Evolutionary conservation across 257 asterid species (phyloP), one percentile per base, ranked within the genome.

Genomic region (Prunella vulgaris): DNA sequence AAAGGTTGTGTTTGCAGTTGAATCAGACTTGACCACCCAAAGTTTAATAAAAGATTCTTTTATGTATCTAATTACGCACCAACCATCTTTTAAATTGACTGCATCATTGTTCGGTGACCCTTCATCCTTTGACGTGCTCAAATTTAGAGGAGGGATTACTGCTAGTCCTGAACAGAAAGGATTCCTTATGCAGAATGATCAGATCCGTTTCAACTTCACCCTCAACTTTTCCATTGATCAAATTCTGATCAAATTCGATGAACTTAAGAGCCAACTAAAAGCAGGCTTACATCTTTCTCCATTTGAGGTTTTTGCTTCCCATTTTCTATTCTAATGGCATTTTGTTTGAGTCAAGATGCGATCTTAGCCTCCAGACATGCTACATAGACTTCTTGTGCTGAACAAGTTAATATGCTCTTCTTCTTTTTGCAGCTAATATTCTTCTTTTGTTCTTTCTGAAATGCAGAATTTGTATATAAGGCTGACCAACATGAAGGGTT

Each of bases 101-200:
- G 77, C 72, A 68, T 80, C 86, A 40, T 72, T 91, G 75, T 91
- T 91, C 5, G 96, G 97, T 70, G 86, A 81, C 25, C 90, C 97
- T 6, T 83, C 57, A 38, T 77, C 85, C 18, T 91, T 91, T 40
- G 90, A 88, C 64, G 93, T 91, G 74, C 82, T 91, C 79, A 91
- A 87, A 80, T 87, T 91, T 82, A 77, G 62, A 60, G 97, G 96
- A 52, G 96, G 97, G 77, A 87, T 91, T 32, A 84, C 95, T n/a
- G 90, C 79, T 57, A 87, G 79, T 71, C 97, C 97, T 10, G 82
- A 71, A 33, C 97, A 91, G 78, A 91, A 83, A 48, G 97, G 87
- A 3, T 91, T 84, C 75, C 87, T 85, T 27, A 68, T 87, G 86
- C 96, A 88, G 76, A 84, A 76, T 32, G 87, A 79, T 78, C 90